These are phyloP conservation scores for Aspergillus texensis DNA, from an alignment of 2,329 filamentous ascomycete genomes.

Conservation along the genomic window DNA sequence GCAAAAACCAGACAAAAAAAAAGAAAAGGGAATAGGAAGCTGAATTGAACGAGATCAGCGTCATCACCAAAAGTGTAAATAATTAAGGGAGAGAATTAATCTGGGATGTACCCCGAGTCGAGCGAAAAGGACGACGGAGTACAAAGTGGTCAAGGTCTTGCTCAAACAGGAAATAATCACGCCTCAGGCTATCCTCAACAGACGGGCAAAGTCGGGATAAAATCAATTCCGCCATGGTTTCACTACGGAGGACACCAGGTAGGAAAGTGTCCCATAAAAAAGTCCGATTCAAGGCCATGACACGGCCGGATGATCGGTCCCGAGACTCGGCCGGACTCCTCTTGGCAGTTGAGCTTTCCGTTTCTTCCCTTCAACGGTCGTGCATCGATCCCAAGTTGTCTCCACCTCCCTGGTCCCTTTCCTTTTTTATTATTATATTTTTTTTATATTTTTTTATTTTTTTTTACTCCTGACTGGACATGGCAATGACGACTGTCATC, in stretches of 20 bases:
- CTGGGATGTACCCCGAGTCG: background rate
- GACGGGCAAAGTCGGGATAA: slow-evolving; percentile 13
- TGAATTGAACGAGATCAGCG: background rate
- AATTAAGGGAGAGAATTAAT: background rate
- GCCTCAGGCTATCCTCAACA: background rate
- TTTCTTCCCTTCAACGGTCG: slow-evolving; percentile 17
- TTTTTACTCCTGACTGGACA: slow-evolving; percentile 9
- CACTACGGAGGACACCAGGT: background rate
- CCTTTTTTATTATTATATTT: background rate
- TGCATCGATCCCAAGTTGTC: slow-evolving; percentile 9
- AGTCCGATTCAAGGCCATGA: background rate
- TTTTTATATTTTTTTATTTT: too few species aligned
- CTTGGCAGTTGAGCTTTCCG: slow-evolving; percentile 7
- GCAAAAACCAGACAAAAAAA: background rate
- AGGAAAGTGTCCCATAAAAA: background rate
- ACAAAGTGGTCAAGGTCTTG: background rate
- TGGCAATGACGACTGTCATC: slow-evolving; percentile 13
- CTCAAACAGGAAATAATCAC: background rate
- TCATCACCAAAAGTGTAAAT: background rate
- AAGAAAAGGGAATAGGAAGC: background rate
- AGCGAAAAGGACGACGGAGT: background rate
- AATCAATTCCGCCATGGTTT: slow-evolving; percentile 14
- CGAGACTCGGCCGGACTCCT: slow-evolving; percentile 18
- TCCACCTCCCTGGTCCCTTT: slow-evolving; percentile 12
- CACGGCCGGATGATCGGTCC: slow-evolving; percentile 17